Evolutionary conservation across 1,284 basidiomycete species (phyloP).

Genomic region (Mrakiaceae sp.): DNA sequence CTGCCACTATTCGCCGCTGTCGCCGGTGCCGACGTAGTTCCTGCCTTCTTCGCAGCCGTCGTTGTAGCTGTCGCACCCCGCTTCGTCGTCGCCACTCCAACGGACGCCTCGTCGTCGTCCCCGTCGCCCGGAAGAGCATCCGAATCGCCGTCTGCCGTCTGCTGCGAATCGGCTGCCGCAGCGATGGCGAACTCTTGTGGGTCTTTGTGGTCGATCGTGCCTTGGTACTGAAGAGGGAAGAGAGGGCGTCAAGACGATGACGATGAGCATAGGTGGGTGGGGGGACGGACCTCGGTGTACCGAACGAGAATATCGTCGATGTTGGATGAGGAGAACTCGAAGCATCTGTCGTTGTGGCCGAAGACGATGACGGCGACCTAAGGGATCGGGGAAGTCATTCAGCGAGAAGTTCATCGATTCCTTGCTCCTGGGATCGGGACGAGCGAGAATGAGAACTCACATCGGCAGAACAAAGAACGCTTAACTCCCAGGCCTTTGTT

Average conservation of each 20-base stretch:
- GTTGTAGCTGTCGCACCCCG: neutral
- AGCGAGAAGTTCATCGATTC: neutral
- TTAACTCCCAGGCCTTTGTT: constrained; percentile 38
- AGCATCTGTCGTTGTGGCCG: constrained; percentile 26
- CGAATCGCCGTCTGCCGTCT: neutral
- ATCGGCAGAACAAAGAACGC: constrained; percentile 35
- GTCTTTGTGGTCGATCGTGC: constrained; percentile 2
- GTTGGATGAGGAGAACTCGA: constrained; percentile 24
- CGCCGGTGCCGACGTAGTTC: neutral
- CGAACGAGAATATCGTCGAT: constrained; percentile 22
- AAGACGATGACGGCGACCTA: constrained; percentile 36
- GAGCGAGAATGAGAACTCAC: constrained; percentile 3
- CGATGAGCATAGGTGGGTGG: neutral
- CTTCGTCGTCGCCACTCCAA: neutral
- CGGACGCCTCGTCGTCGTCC: neutral
- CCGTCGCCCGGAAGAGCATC: neutral
- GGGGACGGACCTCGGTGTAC: constrained; percentile 22
- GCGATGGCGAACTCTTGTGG: constrained; percentile 5
- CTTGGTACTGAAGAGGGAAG: neutral
- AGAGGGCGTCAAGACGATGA: neutral
- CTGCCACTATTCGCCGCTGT: neutral
- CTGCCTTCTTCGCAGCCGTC: neutral
- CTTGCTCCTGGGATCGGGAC: too few relatives aligned
- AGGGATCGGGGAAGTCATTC: neutral
- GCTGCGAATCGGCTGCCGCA: neutral